Percentiles rank a stretch among this genome's conserved stretches.
Conservation (phyloP, 176 grass and related monocot genomes). For the Dendrocalamus sinicus region DNA sequence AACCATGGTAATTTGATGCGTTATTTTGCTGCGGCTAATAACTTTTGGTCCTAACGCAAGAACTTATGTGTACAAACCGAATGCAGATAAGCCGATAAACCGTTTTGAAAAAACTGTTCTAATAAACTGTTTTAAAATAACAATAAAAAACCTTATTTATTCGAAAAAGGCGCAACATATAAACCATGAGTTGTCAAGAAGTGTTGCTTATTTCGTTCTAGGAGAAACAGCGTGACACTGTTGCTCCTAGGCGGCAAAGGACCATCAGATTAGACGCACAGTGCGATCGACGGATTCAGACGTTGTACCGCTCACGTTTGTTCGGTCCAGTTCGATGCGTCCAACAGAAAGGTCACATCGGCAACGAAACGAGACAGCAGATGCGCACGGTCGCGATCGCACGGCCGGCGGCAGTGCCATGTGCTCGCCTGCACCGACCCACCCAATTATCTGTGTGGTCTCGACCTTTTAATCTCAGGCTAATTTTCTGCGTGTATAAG, state of each 20-base stretch:
- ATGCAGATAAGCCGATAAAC: too few species aligned
- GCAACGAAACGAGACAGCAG: background rate
- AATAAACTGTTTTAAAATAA: too few species aligned
- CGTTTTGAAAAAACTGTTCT: accelerated
- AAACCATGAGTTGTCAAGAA: too few species aligned
- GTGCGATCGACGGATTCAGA: conserved; percentile 12
- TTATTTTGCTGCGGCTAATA: too few species aligned
- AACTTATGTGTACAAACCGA: too few species aligned
- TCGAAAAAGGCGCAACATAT: accelerated
- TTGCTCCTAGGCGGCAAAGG: conserved; percentile 3
- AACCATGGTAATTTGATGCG: too few species aligned
- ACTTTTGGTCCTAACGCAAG: accelerated
- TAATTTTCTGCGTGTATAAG: background rate
- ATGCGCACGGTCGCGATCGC: background rate
- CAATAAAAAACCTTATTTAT: too few species aligned
- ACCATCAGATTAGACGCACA: background rate
- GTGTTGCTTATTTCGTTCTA: background rate
- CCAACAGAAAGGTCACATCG: background rate
- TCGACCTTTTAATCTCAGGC: background rate
- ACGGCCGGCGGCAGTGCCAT: background rate
- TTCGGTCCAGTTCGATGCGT: conserved; percentile 16
- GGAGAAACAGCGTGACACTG: background rate
- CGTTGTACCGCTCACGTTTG: background rate
- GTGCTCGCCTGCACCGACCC: background rate
- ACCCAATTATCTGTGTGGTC: background rate